These are phyloP conservation scores for Marchantia paleacea DNA, from an alignment of 225 moss, liverwort and hornwort genomes.

Conservation along the genomic window DNA sequence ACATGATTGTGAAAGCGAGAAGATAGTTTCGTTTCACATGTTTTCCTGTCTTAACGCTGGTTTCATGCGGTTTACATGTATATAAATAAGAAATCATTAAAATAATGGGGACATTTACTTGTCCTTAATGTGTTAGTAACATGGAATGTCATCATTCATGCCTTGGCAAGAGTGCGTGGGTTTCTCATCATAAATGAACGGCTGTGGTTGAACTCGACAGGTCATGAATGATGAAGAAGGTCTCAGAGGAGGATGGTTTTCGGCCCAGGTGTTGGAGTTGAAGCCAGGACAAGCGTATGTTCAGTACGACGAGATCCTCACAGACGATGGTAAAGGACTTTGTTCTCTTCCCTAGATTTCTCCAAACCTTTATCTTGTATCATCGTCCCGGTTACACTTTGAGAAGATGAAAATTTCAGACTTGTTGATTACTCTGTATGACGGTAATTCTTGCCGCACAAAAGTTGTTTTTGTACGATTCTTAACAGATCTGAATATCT, in stretches of 20 bases:
- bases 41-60: too few species aligned
- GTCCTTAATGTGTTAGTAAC: too few species aligned
- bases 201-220: constrained; percentile 25
- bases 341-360: neutral
- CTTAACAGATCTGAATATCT: too few species aligned
- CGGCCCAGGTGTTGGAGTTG: constrained; percentile 62
- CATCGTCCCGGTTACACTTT: neutral
- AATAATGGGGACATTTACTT: too few species aligned
- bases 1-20: too few species aligned
- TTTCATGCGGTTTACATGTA: too few species aligned
- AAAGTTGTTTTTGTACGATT: too few species aligned
- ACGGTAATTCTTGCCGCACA: neutral
- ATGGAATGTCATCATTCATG: too few species aligned
- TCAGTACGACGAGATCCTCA: constrained; percentile 73
- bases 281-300: constrained; percentile 60
- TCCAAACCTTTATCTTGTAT: neutral
- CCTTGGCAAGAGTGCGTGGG: too few species aligned
- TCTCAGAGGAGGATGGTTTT: constrained; percentile 85
- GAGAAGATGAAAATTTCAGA: neutral
- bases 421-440: neutral
- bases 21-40: too few species aligned
- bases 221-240: constrained; percentile 88
- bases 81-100: too few species aligned
- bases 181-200: too few species aligned
- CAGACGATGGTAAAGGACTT: constrained; percentile 62